These are phyloP conservation scores for Bacterosira constricta DNA, from an alignment of 108 stramenopile species.

Conservation along the genomic window DNA sequence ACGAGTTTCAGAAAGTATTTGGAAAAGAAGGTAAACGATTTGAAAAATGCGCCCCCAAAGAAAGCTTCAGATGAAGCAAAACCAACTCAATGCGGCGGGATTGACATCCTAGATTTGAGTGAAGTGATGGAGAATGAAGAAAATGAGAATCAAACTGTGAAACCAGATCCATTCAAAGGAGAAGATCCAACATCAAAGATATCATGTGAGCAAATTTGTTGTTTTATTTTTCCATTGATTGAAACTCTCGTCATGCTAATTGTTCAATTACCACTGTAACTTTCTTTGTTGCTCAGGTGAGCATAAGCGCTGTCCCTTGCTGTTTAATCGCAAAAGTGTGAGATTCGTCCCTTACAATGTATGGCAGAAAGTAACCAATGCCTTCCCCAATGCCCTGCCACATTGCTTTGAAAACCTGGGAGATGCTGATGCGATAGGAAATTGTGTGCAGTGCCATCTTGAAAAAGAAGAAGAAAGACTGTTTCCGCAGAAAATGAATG, in stretches of 20 bases:
- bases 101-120: slow-evolving; percentile 9
- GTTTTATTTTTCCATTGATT: background rate
- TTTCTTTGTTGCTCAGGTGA: slow-evolving; percentile 24
- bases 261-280: background rate
- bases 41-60: background rate
- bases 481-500: slow-evolving; percentile 33
- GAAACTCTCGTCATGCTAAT: background rate
- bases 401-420: slow-evolving; percentile 19
- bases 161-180: slow-evolving; percentile 3
- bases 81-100: slow-evolving; percentile 27
- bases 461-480: slow-evolving; percentile 25
- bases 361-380: slow-evolving; percentile 55
- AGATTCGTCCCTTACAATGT: slow-evolving; percentile 28
- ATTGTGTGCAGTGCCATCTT: slow-evolving; percentile 35
- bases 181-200: slow-evolving; percentile 55
- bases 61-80: too few species aligned
- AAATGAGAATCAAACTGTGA: background rate
- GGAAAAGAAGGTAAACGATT: slow-evolving; percentile 15
- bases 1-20: slow-evolving; percentile 33
- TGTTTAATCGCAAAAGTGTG: slow-evolving; percentile 38
- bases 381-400: slow-evolving; percentile 64
- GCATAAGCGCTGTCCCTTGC: slow-evolving; percentile 41
- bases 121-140: background rate
- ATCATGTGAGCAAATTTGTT: slow-evolving; percentile 38
- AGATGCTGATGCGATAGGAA: slow-evolving; percentile 26